These are phyloP conservation scores for Pseudogymnoascus sp. DNA, from an alignment of 2,329 filamentous ascomycete species.

Conservation along the genomic window DNA sequence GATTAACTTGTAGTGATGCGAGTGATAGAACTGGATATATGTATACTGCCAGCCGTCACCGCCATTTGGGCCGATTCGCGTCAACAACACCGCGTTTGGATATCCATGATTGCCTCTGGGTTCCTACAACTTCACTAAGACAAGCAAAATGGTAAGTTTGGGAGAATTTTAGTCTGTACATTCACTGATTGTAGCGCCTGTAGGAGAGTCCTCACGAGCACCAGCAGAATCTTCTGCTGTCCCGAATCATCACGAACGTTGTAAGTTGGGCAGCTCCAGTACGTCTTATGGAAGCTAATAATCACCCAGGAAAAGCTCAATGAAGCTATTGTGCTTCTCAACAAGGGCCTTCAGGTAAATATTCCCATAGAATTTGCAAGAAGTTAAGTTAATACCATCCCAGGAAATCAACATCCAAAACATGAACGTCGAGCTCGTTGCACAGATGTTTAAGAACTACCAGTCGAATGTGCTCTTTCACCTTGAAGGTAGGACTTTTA, in stretches of 20 bases:
- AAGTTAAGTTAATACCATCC: background rate
- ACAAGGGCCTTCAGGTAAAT: conserved; percentile 74
- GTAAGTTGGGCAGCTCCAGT: conserved; percentile 45
- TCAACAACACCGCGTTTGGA: conserved; percentile 13
- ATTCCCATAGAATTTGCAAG: background rate
- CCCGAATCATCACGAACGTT: conserved; percentile 94
- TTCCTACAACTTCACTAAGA: background rate
- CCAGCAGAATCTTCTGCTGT: conserved; percentile 87
- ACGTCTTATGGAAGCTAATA: conserved; percentile 12
- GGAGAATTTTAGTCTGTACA: background rate
- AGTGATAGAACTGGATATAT: background rate
- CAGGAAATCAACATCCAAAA: conserved; percentile 98
- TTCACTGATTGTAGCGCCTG: background rate
- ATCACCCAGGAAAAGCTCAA: conserved; percentile 81
- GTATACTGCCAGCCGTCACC: conserved; percentile 9
- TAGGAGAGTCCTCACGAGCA: conserved; percentile 96
- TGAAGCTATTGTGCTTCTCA: conserved; percentile 84
- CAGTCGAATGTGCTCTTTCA: conserved; percentile 97
- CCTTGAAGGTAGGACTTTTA: conserved; percentile 64
- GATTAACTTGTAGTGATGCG: background rate
- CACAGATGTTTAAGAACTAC: conserved; percentile 99
- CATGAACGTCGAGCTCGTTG: conserved; percentile 96
- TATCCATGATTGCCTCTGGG: background rate
- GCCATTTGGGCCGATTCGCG: conserved; percentile 11
- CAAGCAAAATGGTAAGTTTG: conserved; percentile 14